Percentiles rank a stretch among this genome's conserved stretches.
These are phyloP conservation scores for Sclerotinia trifoliorum DNA, from an alignment of 2,329 filamentous ascomycete species.

Conservation along the genomic window DNA sequence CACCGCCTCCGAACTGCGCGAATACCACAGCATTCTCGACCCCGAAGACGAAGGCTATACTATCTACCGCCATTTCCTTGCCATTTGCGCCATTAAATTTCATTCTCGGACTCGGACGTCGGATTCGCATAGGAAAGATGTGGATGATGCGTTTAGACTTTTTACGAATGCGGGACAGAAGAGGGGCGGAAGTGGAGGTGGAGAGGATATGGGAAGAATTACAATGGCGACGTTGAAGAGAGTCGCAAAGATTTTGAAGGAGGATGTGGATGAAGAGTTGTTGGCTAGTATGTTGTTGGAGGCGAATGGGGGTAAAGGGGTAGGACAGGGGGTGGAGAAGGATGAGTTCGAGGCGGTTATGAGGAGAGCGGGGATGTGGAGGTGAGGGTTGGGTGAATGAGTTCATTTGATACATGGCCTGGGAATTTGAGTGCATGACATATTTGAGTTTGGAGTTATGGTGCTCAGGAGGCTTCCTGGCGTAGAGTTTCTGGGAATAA, in stretches of 20 bases:
- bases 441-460: slow-evolving; percentile 1
- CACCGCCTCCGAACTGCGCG: slow-evolving; percentile 63
- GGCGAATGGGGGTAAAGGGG: slow-evolving; percentile 78
- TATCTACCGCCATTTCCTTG: slow-evolving; percentile 77
- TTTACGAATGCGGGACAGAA: slow-evolving; percentile 60
- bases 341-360: slow-evolving; percentile 54
- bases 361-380: slow-evolving; percentile 39
- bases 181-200: slow-evolving; percentile 43
- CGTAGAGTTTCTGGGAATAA: slow-evolving; percentile 3
- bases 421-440: neutral
- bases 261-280: slow-evolving; percentile 79
- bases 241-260: slow-evolving; percentile 78
- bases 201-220: slow-evolving; percentile 56
- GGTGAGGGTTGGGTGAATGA: slow-evolving; percentile 23
- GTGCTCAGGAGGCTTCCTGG: slow-evolving; percentile 2
- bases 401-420: neutral
- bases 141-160: slow-evolving; percentile 77
- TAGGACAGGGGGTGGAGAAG: slow-evolving; percentile 67
- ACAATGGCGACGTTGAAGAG: slow-evolving; percentile 74
- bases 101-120: slow-evolving; percentile 56
- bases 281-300: slow-evolving; percentile 93
- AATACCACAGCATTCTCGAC: slow-evolving; percentile 79
- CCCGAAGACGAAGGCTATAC: slow-evolving; percentile 77
- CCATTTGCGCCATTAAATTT: slow-evolving; percentile 84
- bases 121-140: slow-evolving; percentile 60